Evolutionary conservation across 2,329 filamentous ascomycete genomes (phyloP), one percentile per base, ranked within the genome.

Genomic region (Penicillium glabrum): DNA sequence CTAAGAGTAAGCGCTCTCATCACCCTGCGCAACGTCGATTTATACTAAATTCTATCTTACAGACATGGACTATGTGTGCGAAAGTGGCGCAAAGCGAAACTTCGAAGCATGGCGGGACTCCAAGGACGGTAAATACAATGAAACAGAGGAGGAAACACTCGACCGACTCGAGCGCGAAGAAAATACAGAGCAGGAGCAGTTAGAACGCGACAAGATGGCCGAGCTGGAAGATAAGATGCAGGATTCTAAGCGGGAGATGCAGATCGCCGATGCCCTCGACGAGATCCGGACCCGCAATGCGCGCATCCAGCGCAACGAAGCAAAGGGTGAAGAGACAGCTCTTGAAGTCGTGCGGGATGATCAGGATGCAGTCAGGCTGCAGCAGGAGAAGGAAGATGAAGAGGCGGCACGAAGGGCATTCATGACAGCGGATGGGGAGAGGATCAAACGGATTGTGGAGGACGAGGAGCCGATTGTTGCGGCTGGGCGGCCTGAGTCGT

Each of bases 191-290:
- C 81, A 82, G 52, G 81, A 84, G 62, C 78, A 87, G 62, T 84
- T 88, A 57, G 91, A 96, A 74, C 83, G 87, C 62, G 93, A 97
- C 73, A 91, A 91, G 23, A 99, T 99, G 96, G 89, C 89, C 56
- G 93, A 97, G 71, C 78, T 99, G 46, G 95, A 99, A 77, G 88
- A 89, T 61, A 98, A 98, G 79, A 96, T 93, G 54, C 79, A 89
- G 23, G 95, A 99, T 73, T 93, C 93, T 1, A 93, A 95, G 79
- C 83, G 89, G 41, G 95, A 99, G 76, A 99, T 99, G 93, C 91
- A 90, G 19, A 91, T 97, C 45, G 95, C 95, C 2, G 95, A 99
- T 79, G 93, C 93, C 8, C 78, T 99, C 54, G 95, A 99, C 74
- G 93, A 97, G 77, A 97, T 99, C 56, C 83, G 93, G 54, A 93